Base-by-base conservation (phyloP, 2,329 filamentous ascomycete species). In the Scedosporium aurantiacum region DNA sequence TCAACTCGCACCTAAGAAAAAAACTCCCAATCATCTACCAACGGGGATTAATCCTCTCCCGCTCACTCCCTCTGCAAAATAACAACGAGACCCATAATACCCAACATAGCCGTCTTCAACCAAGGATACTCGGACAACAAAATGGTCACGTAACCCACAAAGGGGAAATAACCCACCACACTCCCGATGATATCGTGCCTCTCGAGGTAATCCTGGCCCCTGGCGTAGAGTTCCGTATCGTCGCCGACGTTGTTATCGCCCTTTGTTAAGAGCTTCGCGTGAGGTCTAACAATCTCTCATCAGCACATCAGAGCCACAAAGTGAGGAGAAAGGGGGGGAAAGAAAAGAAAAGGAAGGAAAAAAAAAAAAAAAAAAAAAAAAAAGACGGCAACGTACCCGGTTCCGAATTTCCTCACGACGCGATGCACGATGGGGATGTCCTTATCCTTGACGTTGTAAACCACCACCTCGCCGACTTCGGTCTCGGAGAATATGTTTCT, bases 381-480 rank as follows among this genome's bases (percentile, higher is more conserved):
- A 18, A 45, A 45, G 37, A 2, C 21, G 18, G 12, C 16, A 3
- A 73, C 79, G 62, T 70, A 82, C 78, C 84, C 84, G 32, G 69
- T 68, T 23, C 85, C 84, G 71, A 86, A 87, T 71, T 85, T 86
- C 75, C 92, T 84, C 61, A 97, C 88, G 8, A 97, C 83, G 58
- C 94, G 81, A 77, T 99, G 94, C 66, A 99, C 94, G 74, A 99
- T 99, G 32, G 94, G 94, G 65, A 99, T 97, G 66, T 96, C 90
- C 79, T 97, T 99, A 62, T 88, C 91, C 72, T 85, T 83, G 60
- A 96, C 89, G 71, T 96, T 96, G 75, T 85, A 85, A 8, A 85
- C 82, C 7, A 85, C 82, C n/a, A 85, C 71, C 66, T 82, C 79
- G 63, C 80, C 80, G 16, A 83, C 80, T 52, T 77, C 76, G 1